phyloP scores from a whole-genome alignment of 225 moss, liverwort and hornwort species.

The Pseudisothecium myosuroides region DNA sequence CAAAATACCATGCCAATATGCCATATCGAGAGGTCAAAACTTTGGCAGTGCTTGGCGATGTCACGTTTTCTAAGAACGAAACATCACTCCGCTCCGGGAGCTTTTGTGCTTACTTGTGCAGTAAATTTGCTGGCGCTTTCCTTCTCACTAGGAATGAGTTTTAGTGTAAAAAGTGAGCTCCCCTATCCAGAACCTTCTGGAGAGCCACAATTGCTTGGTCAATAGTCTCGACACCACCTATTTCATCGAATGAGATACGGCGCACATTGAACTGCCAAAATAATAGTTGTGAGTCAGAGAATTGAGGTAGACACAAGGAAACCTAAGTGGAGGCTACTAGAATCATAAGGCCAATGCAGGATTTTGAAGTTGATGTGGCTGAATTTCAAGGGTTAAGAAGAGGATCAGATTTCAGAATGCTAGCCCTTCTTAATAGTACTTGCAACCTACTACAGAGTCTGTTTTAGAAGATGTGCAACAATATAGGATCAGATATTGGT shows the following conservation, averaged over 20 bases:
- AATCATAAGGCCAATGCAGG: not conserved
- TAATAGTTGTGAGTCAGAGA: not conserved
- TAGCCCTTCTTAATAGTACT: not conserved
- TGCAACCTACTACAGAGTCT: not conserved
- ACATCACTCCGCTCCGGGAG: not conserved
- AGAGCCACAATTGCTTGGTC: conserved; percentile 81
- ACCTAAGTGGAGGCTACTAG: not conserved
- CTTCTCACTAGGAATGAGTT: not conserved
- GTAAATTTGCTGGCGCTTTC: not conserved
- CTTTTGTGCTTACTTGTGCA: not conserved
- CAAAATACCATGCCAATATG: not conserved
- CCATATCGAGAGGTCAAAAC: conserved; percentile 1
- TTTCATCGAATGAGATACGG: conserved; percentile 82
- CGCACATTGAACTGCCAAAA: conserved; percentile 79
- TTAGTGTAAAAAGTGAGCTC: conserved; percentile 28
- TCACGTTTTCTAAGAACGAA: not conserved
- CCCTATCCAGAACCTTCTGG: conserved; percentile 74
- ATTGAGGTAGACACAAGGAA: not conserved
- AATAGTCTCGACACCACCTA: conserved; percentile 59
- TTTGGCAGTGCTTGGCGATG: not conserved
- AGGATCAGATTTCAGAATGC: not conserved
- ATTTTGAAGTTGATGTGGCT: not conserved
- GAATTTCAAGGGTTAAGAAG: not conserved
- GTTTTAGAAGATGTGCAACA: not conserved
- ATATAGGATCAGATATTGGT: not conserved